phyloP scores from a whole-genome alignment of 2,329 filamentous ascomycete species.

The Chaetomiaceae sp. region DNA sequence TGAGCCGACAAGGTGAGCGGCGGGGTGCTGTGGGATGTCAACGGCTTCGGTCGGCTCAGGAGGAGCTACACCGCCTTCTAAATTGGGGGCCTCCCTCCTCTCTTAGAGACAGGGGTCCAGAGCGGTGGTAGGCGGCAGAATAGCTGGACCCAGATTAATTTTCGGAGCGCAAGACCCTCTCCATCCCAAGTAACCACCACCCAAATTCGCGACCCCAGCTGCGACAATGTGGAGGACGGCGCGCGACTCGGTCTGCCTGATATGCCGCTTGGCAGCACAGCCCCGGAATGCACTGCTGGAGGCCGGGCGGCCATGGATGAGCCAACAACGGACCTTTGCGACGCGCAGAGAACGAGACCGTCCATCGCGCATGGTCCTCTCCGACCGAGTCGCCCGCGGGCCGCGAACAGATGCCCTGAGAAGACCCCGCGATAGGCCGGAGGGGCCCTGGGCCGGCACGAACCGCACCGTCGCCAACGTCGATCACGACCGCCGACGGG shows the following conservation, averaged over 20 bases:
- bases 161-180: conserved; percentile 5
- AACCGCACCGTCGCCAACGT: conserved; percentile 49
- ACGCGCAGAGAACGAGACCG: conserved; percentile 32
- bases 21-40: no score
- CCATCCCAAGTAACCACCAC: neutral
- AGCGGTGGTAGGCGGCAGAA: conserved; percentile 1
- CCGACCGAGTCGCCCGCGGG: conserved; percentile 46
- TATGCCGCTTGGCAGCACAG: conserved; percentile 26
- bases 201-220: neutral
- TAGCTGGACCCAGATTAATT: conserved; percentile 16
- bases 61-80: neutral
- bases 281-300: conserved; percentile 15
- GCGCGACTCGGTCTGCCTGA: conserved; percentile 26
- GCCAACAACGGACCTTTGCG: conserved; percentile 34
- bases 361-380: conserved; percentile 56
- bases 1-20: no score
- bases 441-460: conserved; percentile 53
- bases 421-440: conserved; percentile 36
- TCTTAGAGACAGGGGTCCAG: neutral
- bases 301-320: conserved; percentile 31
- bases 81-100: no score
- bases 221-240: conserved; percentile 27
- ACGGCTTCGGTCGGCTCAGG: no score
- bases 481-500: conserved; percentile 23
- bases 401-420: conserved; percentile 33